Conservation (phyloP, 1,284 basidiomycete species). For the Tilletiopsis washingtonensis region DNA sequence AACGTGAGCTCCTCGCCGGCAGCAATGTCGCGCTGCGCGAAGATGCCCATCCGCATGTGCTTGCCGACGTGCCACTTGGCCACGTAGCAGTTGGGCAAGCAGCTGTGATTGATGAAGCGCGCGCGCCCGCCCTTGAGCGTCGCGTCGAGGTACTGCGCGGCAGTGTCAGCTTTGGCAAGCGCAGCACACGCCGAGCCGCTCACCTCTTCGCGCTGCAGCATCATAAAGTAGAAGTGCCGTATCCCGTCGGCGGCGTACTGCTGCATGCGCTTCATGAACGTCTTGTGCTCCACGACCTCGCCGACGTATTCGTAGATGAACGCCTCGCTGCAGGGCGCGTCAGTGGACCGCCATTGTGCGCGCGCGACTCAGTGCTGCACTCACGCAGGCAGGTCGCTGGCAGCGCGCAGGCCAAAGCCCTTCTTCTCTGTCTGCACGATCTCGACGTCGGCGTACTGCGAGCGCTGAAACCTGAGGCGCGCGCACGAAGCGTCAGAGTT, state of each 20-base stretch:
- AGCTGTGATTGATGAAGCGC: conserved; percentile 96
- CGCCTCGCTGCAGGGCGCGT: conserved; percentile 55
- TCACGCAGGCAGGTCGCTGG: conserved; percentile 63
- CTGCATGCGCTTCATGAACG: conserved; percentile 88
- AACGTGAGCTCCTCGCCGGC: conserved; percentile 91
- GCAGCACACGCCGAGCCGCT: background rate
- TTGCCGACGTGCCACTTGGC: conserved; percentile 94
- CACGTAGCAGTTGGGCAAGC: conserved; percentile 97
- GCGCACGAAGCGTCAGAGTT: background rate
- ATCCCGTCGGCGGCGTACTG: conserved; percentile 89
- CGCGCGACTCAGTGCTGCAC: conserved; percentile 43
- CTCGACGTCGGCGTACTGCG: conserved; percentile 76
- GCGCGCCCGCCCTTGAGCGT: conserved; percentile 94
- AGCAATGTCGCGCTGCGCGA: conserved; percentile 73
- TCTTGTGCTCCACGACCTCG: conserved; percentile 79
- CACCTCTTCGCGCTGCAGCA: conserved; percentile 85
- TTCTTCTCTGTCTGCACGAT: conserved; percentile 93
- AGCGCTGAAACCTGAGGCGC: conserved; percentile 67
- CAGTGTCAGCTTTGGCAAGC: background rate
- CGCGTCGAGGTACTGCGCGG: conserved; percentile 81
- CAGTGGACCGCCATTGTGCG: background rate
- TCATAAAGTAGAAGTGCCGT: conserved; percentile 99
- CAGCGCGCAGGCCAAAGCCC: conserved; percentile 82
- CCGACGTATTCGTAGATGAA: conserved; percentile 99
- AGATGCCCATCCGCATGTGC: conserved; percentile 95